Base-by-base conservation (phyloP, 345 rosid species). In the Eucalyptus marginata region DNA sequence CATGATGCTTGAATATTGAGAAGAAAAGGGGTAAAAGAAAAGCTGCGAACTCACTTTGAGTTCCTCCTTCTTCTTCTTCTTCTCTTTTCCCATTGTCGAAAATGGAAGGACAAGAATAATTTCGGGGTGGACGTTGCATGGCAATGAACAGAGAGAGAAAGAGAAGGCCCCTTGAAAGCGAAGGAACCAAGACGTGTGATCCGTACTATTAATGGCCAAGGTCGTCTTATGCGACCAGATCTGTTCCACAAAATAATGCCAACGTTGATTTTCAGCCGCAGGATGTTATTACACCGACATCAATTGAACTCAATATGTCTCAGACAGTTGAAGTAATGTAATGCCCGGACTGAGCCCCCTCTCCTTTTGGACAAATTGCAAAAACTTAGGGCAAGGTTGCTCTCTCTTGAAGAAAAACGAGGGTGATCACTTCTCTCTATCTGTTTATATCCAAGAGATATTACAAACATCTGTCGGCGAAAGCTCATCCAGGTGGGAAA, bases 41-140 rank as follows among this genome's bases (percentile, higher is more conserved):
- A 29, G 79, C 47, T 40, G 29, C 29, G 4, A 11, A 43, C 91
- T 92, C 90, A 94, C 97, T 87, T 91, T 88, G 87, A 90, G 87
- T 24, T 93, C 92, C 1, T 93, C 92, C 8, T 90, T 40, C 47
- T 40, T 40, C 83, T 71, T 71, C 81, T 76, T 68, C 81, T 68
- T 76, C 83, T 76, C 47, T 24, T 76, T 76, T 76, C 84, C 84
- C 84, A 76, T 76, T 6, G 24, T 43, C 47, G 29, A 76, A 76
- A 22, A 36, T 6, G 83, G 83, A 76, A 76, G 84, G 84, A 10
- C 40, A 43, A 43, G 88, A 68, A 62, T 13, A 29, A 49, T n/a
- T 76, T 68, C 14, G 27, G 27, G 80, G 88, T 44, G 68, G 51
- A 62, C 81, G 81, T 62, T 87, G 88, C 80, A 87, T 87, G 88